Base-by-base conservation (phyloP, 2,329 filamentous ascomycete species). In the Pseudovirgaria hyperparasitica region DNA sequence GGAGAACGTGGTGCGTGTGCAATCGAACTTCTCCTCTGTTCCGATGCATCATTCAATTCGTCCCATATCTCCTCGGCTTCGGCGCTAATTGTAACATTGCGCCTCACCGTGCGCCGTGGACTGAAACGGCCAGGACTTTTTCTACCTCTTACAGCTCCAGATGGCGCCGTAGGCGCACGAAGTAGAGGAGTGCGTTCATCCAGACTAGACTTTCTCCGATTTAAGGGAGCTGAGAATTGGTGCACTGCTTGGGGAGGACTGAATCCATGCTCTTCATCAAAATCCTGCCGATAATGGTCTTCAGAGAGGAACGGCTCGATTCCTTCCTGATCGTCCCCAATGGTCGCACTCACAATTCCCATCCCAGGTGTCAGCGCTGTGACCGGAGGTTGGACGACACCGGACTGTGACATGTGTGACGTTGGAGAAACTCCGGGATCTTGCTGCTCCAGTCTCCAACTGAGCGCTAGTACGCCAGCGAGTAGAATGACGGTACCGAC, bases 401-500 rank as follows among this genome's bases (percentile, higher is more conserved):
- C 46, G 27, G 41, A 49, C 34, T 50, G 41, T 41, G 46, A 50
- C 26, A 34, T 42, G 38, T 41, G 38, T 29, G 39, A 33, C 23
- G 42, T 35, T 48, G 36, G 59, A 44, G 44, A 24, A 69, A 67
- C 17, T n/a, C n/a, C n/a, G 57, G 66, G 3, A 68, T 73, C 21
- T 63, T 65, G 38, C 43, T 87, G 81, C 48, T 81, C 82, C 30
- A 98, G 67, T 33, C 90, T 76, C 87, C 90, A 96, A 18, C 86
- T 94, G 4, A 98, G 65, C 21, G 85, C 85, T 10, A 96, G 65
- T 2, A 98, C 90, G 22, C 90, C 90, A 0, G 75, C 73, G 1
- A 98, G 69, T 11, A 98, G 65, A 28, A 98, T 80, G 17, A 75
- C 65, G 1, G 87, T 96, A 8, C 90, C 90, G 2, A 98, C 55